Evolutionary conservation across 805 yeast species (phyloP).

Genomic region (Candida parachauliodes): DNA sequence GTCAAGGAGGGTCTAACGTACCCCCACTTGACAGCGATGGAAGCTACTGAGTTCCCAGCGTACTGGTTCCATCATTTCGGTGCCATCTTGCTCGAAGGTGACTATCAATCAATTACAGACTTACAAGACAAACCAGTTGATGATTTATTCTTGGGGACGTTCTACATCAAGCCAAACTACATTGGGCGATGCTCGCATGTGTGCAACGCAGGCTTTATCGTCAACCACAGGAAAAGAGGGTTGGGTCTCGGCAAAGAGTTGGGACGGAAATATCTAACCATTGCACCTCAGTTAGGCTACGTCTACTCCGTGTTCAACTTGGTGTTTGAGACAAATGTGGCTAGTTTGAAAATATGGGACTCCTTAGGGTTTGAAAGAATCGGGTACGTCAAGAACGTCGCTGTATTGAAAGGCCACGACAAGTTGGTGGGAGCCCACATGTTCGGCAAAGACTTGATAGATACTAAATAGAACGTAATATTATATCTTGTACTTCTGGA

Average conservation of each 20-base stretch:
- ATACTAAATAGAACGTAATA: too few relatives aligned
- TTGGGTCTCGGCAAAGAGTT: conserved; percentile 64
- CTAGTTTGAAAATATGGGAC: conserved; percentile 81
- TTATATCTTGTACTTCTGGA: conserved; percentile 30
- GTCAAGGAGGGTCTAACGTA: conserved; percentile 74
- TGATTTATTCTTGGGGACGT: conserved; percentile 59
- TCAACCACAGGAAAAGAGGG: conserved; percentile 58
- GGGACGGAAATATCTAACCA: conserved; percentile 61
- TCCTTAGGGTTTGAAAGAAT: conserved; percentile 73
- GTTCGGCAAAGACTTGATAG: conserved; percentile 68
- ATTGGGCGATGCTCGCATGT: conserved; percentile 80
- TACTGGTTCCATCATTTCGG: conserved; percentile 70
- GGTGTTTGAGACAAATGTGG: conserved; percentile 78
- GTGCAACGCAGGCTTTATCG: conserved; percentile 86
- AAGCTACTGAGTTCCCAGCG: conserved; percentile 48
- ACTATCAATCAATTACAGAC: conserved; percentile 14
- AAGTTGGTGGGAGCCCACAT: conserved; percentile 72
- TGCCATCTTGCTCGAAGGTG: conserved; percentile 53
- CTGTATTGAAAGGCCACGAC: conserved; percentile 56
- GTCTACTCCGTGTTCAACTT: conserved; percentile 81
- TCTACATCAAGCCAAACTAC: conserved; percentile 84
- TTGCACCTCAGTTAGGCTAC: conserved; percentile 80
- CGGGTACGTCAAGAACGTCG: conserved; percentile 75
- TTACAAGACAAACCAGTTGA: conserved; percentile 36
- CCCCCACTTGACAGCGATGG: conserved; percentile 48